Evolutionary conservation across 129 eudicot genomes (phyloP), one percentile per base, ranked within the genome.

Genomic region (Flaveria brownii): DNA sequence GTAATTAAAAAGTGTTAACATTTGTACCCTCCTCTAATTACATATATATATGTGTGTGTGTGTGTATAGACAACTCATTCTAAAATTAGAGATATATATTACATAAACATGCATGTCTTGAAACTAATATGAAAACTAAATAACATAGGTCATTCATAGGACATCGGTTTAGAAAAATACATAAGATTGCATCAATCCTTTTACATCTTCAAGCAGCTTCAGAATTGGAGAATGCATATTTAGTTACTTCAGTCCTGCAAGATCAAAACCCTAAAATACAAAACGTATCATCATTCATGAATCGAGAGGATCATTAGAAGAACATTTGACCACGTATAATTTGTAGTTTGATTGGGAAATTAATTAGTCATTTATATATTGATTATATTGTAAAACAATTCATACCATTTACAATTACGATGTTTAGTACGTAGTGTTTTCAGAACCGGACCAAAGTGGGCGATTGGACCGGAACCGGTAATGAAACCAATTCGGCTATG

Each of bases 171-270:
- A 60, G 20, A 62, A 46, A 72, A 49, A 49, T 62, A 47, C 72
- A 51, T 41, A 51, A 49, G 33, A 20, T 39, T 66, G 54, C 57
- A 73, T 18, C 56, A 49, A 43, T 64, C 42, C 45, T 18, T 25
- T 43, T 52, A 61, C 9, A 28, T 57, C 64, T 57, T 57, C 64
- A 20, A 61, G 18, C 39, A 61, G 41, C 68, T 28, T 25, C 5
- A 13, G 33, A 14, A 49, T 16, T 1, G 10, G 26, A 61, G 41
- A 61, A 61, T 61, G 41, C 43, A 26, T 61, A 61, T 25, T 60
- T 45, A 23, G 49, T 15, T 43, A 73, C 76, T 83, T 83, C 77
- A 83, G 23, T 71, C 80, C 86, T 61, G 80, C 56, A 75, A 83
- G 73, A 74, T 80, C 80, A 57, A 73, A 78, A 51, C 66, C 82